Percentiles rank a stretch among this genome's conserved stretches.
These are phyloP conservation scores for Irpex sp. DNA, from an alignment of 1,284 basidiomycete species.

Conservation along the genomic window DNA sequence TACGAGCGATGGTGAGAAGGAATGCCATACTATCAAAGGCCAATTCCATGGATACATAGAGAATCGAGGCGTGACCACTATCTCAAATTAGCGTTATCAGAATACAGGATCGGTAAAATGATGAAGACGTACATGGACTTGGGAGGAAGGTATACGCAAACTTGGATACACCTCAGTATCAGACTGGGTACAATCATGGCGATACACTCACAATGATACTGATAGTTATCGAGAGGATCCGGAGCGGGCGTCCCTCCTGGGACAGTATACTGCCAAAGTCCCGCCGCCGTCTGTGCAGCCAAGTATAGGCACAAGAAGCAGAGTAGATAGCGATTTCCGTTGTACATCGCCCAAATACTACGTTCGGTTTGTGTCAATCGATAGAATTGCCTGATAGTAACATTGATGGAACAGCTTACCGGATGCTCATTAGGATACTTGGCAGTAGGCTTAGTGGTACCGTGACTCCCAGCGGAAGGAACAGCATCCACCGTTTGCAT, in stretches of 20 bases:
- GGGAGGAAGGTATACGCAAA: not conserved
- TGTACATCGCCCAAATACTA: not conserved
- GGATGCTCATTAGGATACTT: not conserved
- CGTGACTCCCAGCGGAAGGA: not conserved
- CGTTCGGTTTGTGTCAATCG: not conserved
- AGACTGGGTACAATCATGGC: not conserved
- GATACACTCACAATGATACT: not conserved
- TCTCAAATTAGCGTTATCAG: not conserved
- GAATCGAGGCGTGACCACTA: not conserved
- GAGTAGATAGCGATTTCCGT: not conserved
- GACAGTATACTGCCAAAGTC: not conserved
- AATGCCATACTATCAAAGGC: not conserved
- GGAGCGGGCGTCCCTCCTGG: not conserved
- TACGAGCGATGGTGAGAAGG: not conserved
- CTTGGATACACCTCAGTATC: not conserved
- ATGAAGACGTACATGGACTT: not conserved
- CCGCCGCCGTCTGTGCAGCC: not conserved
- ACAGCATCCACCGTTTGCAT: not conserved
- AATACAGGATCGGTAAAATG: too few species aligned
- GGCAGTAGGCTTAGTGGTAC: not conserved
- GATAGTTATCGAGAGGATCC: not conserved
- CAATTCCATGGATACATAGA: not conserved
- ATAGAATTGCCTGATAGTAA: not conserved
- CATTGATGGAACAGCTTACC: not conserved
- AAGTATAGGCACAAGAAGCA: not conserved